Base-by-base conservation (phyloP, 306 rosid genomes). In the Lithocarpus polystachyus region DNA sequence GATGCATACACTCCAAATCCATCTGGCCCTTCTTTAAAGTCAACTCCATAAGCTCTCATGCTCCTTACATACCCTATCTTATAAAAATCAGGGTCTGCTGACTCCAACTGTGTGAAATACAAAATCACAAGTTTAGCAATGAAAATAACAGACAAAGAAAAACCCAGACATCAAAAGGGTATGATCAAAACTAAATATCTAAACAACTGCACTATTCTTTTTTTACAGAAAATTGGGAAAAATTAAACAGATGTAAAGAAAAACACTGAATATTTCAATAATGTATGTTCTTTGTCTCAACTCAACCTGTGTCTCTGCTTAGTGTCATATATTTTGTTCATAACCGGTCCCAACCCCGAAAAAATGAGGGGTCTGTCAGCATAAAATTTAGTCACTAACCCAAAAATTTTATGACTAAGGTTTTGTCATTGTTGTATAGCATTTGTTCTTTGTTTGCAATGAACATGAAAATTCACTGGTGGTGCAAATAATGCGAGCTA, bases 1-100 rank as follows among this genome's bases (percentile, higher is more conserved):
- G 99, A 91, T 84, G 99, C 99, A 79, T 92, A 91, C 35, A 95
- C 98, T 72, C 99, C 99, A 87, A 91, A 95, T 35, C 98, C 98
- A 79, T 89, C 85, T 0, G 97, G 99, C 20, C 99, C 97, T 91
- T 95, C 97, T 84, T 86, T 95, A 84, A 92, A 95, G 53, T 92
- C 98, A 62, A 95, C 68, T 68, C 99, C 99, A 81, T 91, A 95
- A 78, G 96, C 98, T 83, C 99, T 78, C 99, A 95, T 82, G 77
- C 97, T 89, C 82, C 99, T 84, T 33, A 89, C 89, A 19, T 71
- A 95, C 15, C 98, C 99, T 70, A 92, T 95, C 94, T 77, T 91
- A 85, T 95, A 92, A 89, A 95, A 95, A 81, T 95, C 98, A 10
- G 98, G 97, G 84, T 95, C 99, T 29, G 88, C 98, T 19, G 97